phyloP scores from a whole-genome alignment of 805 yeast species.

The Starmerella tilneyi region DNA sequence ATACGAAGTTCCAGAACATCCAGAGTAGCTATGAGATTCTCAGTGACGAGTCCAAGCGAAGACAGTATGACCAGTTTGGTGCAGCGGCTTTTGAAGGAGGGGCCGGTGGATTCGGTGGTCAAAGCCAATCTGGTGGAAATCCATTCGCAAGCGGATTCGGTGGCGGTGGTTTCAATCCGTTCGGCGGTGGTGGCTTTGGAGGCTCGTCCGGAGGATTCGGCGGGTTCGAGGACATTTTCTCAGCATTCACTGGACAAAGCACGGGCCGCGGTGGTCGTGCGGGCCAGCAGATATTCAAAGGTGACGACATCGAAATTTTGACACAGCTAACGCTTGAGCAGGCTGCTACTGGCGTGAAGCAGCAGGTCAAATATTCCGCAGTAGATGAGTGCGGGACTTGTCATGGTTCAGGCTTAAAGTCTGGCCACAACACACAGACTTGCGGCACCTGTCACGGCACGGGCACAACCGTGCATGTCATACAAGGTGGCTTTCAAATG shows the following conservation, averaged over 20 bases:
- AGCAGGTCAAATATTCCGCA: slow-evolving; percentile 59
- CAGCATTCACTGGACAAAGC: slow-evolving; percentile 39
- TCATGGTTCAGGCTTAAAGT: slow-evolving; percentile 74
- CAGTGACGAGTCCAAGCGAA: slow-evolving; percentile 71
- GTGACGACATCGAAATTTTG: slow-evolving; percentile 76
- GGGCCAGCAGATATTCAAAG: slow-evolving; percentile 65
- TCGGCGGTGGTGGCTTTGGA: slow-evolving; percentile 35
- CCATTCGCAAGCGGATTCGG: slow-evolving; percentile 37
- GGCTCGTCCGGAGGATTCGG: slow-evolving; percentile 29
- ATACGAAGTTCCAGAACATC: slow-evolving; percentile 77
- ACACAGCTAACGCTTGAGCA: slow-evolving; percentile 73
- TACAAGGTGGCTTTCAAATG: slow-evolving; percentile 94
- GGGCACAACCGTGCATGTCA: slow-evolving; percentile 75
- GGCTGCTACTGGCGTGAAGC: slow-evolving; percentile 67
- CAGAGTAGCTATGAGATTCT: slow-evolving; percentile 91
- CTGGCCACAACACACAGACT: slow-evolving; percentile 60
- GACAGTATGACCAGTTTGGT: slow-evolving; percentile 88
- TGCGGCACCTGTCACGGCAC: slow-evolving; percentile 88
- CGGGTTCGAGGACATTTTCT: slow-evolving; percentile 54
- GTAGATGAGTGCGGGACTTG: slow-evolving; percentile 71
- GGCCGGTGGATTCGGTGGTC: slow-evolving; percentile 40
- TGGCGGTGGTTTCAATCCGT: slow-evolving; percentile 30
- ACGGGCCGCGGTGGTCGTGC: slow-evolving; percentile 32
- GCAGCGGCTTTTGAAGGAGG: slow-evolving; percentile 62
- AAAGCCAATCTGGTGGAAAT: slow-evolving; percentile 34